Evolutionary conservation across 2,329 filamentous ascomycete genomes (phyloP), one percentile per base, ranked within the genome.

Genomic region (Torrubiella hemipterigena): DNA sequence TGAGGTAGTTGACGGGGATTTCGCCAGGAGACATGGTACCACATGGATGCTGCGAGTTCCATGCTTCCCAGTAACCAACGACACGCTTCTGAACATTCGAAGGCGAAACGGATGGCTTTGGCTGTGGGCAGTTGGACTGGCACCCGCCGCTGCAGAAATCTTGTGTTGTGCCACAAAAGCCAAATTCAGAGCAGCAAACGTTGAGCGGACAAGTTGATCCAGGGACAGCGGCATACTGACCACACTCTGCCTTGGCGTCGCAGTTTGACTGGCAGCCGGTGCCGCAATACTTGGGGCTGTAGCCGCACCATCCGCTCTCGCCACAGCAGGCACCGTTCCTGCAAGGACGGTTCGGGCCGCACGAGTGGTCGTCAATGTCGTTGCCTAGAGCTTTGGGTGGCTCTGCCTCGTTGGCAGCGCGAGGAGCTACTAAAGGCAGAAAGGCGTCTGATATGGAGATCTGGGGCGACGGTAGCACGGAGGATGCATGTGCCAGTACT

Each of bases 41-140:
- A 26, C 36, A 45, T 21, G 30, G 30, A 14, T 30, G 31, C 11
- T 41, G 28, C 8, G 20, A 17, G 7, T 31, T 33, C 48, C 45
- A 57, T 0, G 37, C 39, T 27, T 56, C 52, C 21, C 48, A 55
- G 33, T 57, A 56, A 0, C 48, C 54, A 12, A 55, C 50, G 17
- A 51, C 33, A 3, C 38, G 30, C 3, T 43, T 43, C 2, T 32
- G 37, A 3, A 43, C 30, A 14, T 48, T 35, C 3, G 16, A 17
- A 13, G 31, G 27, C 36, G 36, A 14, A 24, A 30, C 10, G 40
- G 36, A 33, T 40, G 39, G 6, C 42, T 5, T 20, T 15, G 12
- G n/a, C 6, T n/a, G 11, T 11, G 21, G 38, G 29, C 42, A 48
- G 33, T 49, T 48, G 30, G 31, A 38, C 21, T 50, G 46, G 29